phyloP scores from a whole-genome alignment of 2,329 filamentous ascomycete species.

The Arthrobotrys musiformis region DNA sequence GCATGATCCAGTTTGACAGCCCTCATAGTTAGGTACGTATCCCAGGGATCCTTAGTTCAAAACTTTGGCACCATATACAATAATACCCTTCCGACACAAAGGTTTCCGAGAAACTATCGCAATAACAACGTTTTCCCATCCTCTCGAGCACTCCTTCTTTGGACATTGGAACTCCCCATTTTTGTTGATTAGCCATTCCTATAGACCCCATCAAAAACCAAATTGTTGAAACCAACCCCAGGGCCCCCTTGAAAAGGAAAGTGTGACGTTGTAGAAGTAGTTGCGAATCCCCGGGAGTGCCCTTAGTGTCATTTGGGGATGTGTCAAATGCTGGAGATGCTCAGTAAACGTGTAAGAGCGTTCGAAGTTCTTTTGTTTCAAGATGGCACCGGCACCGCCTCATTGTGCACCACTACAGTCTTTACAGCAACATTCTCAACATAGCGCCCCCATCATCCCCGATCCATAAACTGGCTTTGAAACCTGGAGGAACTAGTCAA shows the following conservation, averaged over 20 bases:
- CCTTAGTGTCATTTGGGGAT: neutral
- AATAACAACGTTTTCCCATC: constrained; percentile 19
- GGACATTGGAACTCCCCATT: constrained; percentile 11
- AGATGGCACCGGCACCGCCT: neutral
- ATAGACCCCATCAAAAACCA: neutral
- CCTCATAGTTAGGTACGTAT: constrained; percentile 1
- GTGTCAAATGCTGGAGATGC: neutral
- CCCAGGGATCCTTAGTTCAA: constrained; percentile 36
- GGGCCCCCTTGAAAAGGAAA: neutral
- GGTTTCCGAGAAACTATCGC: constrained; percentile 5
- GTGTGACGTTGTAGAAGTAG: constrained; percentile 14
- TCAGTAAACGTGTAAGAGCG: too few species aligned
- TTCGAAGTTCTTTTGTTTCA: neutral
- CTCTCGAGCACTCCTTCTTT: neutral
- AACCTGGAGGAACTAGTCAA: neutral
- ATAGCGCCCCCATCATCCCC: constrained; percentile 18
- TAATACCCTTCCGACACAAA: neutral
- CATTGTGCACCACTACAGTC: neutral
- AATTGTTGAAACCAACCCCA: neutral
- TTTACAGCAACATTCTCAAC: neutral
- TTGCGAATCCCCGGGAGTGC: neutral
- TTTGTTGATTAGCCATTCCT: neutral
- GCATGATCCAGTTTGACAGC: too few species aligned
- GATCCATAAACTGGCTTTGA: constrained; percentile 31
- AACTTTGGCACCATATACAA: constrained; percentile 30